Evolutionary conservation across 805 yeast genomes (phyloP), one percentile per base, ranked within the genome.

Genomic region (Suhomyces sp.): DNA sequence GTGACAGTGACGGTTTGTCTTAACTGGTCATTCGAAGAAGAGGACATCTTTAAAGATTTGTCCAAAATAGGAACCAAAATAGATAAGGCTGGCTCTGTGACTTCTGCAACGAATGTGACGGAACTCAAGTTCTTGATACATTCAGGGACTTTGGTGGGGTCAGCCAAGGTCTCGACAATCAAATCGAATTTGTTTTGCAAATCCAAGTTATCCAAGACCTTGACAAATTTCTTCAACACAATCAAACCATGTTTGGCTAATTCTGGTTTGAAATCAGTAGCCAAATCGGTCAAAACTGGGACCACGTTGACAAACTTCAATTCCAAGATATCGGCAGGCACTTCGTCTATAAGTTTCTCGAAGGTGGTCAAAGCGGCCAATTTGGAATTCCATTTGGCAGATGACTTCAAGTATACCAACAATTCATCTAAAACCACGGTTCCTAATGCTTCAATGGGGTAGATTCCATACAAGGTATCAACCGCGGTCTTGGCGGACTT

Each of bases 81-180:
- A 6, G 98, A 77, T 50, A 91, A 72, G 4, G 95, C 95, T 4
- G 98, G 95, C 68, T 90, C 98, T 11, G 97, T 93, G 44, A 91
- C 98, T 68, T 93, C 98, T 30, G 98, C 96, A 32, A 91, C 98
- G 60, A 91, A 91, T 0, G 98, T 93, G 36, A 91, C 97, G 25
- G 95, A 84, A 2, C 96, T 83, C 44, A 91, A 74, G 28, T 91
- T 78, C 63, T 83, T 86, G 60, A 91, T 86, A 63, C 96, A 88
- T 40, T 77, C 82, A 38, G 96, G 86, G 32, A 91, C 95, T 56
- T 85, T 84, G 46, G 73, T 72, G 37, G 98, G 98, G 56, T 91
- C 85, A 30, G 95, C 88, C 61, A 93, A 74, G 33, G 98, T 91
- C 46, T 83, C 85, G 25, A 87, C 84, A 58, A 91, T 88, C 40